Base-by-base conservation (phyloP, 768 basidiomycete species). In the Scleroderma bovista region DNA sequence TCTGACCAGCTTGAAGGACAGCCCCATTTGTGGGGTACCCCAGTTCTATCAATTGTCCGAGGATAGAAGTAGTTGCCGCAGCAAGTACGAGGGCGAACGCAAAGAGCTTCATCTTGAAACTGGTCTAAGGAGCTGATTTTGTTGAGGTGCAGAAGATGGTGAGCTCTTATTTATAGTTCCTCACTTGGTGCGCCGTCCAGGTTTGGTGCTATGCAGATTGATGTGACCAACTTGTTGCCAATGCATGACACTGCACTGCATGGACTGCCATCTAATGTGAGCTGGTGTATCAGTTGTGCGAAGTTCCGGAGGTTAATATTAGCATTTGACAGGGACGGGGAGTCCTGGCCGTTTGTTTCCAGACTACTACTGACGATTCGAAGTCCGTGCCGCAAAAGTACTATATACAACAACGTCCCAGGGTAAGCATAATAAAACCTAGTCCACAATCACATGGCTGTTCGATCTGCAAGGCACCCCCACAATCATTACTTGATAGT, bases 21-120 rank as follows among this genome's bases (percentile, higher is more conserved):
- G 47, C 46, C 9, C 56, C 53, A 6, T 57, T 47, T 2, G 43
- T 41, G 3, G 53, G 53, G 24, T 44, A 51, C 17, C 47, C 56
- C 29, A 54, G 7, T 20, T 51, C 50, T 19, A 57, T 57, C 32
- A 47, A 40, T 42, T 57, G 50, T 20, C 42, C 50, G 15, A 54
- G 13, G 23, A 26, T 20, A 11, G 24, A 31, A 2, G 50, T 24
- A 23, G 33, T 43, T 3, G 34, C 47, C 13, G 26, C 24, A 10
- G 29, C 47, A 24, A 57, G 26, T 20, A 51, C 16, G 23, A 39
- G 12, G 17, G 37, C 43, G 33, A 16, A 17, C 6, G 41, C 23
- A 46, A 29, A 29, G 22, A 36, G 34, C 34, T 36, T 36, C 34
- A 36, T 36, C 13, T 13, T 36, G 34, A 36, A 36, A 15, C 13